Percentiles rank a stretch among this genome's conserved stretches.
Evolutionary conservation across 345 rosid genomes (phyloP).

Genomic region (Lumnitzera littorea): DNA sequence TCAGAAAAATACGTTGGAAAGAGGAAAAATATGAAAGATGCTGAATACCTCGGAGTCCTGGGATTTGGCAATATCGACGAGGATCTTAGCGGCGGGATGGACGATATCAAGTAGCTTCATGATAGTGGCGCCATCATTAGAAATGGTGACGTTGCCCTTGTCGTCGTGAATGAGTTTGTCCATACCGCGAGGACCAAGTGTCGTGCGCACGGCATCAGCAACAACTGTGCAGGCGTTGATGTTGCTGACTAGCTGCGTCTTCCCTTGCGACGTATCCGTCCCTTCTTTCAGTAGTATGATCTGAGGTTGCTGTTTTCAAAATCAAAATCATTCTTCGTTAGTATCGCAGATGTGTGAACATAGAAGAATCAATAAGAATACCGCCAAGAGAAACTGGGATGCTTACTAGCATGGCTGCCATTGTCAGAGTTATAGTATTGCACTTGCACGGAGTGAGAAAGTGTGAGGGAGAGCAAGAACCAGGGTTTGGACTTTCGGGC

Average conservation of each 20-base stretch:
- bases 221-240: conserved; percentile 95
- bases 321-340: background rate
- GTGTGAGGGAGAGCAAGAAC: conserved; percentile 3
- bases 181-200: conserved; percentile 98
- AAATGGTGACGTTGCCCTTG: conserved; percentile 86
- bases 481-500: conserved; percentile 8
- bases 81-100: conserved; percentile 99
- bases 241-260: conserved; percentile 90
- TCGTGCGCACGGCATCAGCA: conserved; percentile 81
- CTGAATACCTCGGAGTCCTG: conserved; percentile 85
- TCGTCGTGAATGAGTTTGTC: conserved; percentile 98
- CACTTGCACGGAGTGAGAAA: background rate
- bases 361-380: background rate
- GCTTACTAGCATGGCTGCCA: conserved; percentile 30
- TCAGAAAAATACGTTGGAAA: background rate
- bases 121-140: conserved; percentile 97
- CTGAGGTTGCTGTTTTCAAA: conserved; percentile 80
- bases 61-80: conserved; percentile 97
- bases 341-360: background rate
- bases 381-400: background rate
- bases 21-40: background rate
- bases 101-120: conserved; percentile 96
- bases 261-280: conserved; percentile 96
- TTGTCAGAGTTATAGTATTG: conserved; percentile 10
- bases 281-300: conserved; percentile 98